A percentile compares a stretch with the other conserved stretches of the same genome.
Conservation (phyloP, 2,329 filamentous ascomycete genomes). For the Lasiodiplodia sp. region DNA sequence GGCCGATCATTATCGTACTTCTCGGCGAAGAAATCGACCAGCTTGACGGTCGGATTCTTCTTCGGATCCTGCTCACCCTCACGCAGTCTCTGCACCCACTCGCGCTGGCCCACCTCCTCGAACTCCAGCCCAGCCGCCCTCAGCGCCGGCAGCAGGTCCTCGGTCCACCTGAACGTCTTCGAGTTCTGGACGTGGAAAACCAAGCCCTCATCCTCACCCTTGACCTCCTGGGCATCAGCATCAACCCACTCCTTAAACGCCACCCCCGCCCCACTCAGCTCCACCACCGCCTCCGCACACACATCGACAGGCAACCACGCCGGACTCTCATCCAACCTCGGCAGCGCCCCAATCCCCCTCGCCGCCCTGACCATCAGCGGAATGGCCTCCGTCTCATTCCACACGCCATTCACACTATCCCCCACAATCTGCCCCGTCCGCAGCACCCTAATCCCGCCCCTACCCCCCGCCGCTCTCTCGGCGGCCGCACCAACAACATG, state of each 20-base stretch:
- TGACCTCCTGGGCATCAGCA: not conserved
- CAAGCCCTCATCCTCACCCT: not conserved
- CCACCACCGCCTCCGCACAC: conserved; percentile 52
- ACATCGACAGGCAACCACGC: conserved; percentile 51
- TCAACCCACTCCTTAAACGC: conserved; percentile 1
- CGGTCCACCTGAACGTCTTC: conserved; percentile 58
- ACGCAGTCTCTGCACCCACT: conserved; percentile 40
- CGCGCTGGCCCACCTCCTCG: conserved; percentile 35
- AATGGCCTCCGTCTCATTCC: conserved; percentile 60
- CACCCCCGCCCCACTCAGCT: conserved; percentile 39
- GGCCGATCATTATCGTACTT: conserved; percentile 54
- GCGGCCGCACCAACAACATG: conserved; percentile 46
- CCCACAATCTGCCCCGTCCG: conserved; percentile 58
- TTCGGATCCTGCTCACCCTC: conserved; percentile 55
- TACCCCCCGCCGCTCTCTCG: conserved; percentile 26
- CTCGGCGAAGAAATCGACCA: conserved; percentile 60
- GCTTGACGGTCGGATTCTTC: conserved; percentile 56
- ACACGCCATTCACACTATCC: conserved; percentile 54
- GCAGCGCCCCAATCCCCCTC: conserved; percentile 55
- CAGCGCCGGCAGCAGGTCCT: conserved; percentile 61
- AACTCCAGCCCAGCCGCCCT: conserved; percentile 49
- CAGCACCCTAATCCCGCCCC: conserved; percentile 44
- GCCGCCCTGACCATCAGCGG: conserved; percentile 59
- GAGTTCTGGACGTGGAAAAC: conserved; percentile 62
- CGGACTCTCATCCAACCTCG: conserved; percentile 51